Conservation (phyloP, 225 moss, liverwort and hornwort species). For the Pseudisothecium myosuroides region DNA sequence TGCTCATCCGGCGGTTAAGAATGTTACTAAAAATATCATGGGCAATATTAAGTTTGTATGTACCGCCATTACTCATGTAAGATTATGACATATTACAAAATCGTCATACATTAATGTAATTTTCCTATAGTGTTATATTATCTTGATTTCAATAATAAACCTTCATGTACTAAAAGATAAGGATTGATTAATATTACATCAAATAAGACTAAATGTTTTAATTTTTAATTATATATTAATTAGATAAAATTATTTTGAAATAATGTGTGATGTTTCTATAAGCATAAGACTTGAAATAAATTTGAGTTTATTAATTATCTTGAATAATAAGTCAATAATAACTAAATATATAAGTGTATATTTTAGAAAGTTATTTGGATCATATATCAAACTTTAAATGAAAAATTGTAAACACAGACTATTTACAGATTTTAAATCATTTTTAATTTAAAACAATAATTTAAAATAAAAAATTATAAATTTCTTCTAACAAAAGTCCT, state of each 20-base stretch:
- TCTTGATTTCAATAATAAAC: neutral
- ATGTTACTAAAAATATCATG: neutral
- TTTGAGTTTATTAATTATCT: neutral
- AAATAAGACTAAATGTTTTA: too few species aligned
- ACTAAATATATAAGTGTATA: neutral
- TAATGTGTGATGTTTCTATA: neutral
- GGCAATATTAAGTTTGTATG: neutral
- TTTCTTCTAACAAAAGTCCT: rapidly evolving
- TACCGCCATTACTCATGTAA: neutral
- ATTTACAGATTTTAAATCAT: neutral
- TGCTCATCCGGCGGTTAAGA: neutral
- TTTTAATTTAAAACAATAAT: too few species aligned
- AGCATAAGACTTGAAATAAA: neutral
- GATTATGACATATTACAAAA: neutral
- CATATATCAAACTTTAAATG: too few species aligned
- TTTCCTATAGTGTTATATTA: neutral
- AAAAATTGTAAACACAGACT: neutral
- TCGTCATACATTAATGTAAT: neutral
- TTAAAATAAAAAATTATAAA: rapidly evolving
- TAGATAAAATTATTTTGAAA: neutral
- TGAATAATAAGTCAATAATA: neutral
- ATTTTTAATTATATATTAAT: too few species aligned
- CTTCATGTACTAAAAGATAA: neutral
- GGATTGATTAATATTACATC: neutral
- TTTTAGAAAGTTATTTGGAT: neutral